Conservation (phyloP, 495 filamentous ascomycete species). For the Penicillium robsamsonii region DNA sequence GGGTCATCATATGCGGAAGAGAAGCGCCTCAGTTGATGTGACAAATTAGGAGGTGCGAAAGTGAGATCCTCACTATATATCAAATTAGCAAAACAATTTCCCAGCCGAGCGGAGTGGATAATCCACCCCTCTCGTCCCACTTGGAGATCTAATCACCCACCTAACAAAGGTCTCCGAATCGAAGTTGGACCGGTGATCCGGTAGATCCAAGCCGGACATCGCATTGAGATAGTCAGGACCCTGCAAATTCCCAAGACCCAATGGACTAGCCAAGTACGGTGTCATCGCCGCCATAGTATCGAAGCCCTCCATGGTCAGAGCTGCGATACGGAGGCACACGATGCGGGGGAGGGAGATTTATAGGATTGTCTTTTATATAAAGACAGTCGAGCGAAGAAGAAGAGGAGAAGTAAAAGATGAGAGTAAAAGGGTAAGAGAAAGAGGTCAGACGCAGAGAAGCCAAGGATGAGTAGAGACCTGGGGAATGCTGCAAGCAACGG, state of each 20-base stretch:
- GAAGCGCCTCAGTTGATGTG: constrained; percentile 40
- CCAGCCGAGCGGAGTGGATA: not conserved
- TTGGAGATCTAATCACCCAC: constrained; percentile 35
- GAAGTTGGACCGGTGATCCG: constrained; percentile 56
- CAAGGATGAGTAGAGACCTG: constrained; percentile 10
- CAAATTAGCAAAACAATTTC: not conserved
- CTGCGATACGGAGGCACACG: constrained; percentile 11
- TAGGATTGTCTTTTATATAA: not conserved
- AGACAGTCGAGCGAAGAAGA: constrained; percentile 12
- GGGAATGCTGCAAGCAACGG: constrained; percentile 13
- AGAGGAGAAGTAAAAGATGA: constrained; percentile 20
- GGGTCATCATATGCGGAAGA: constrained; percentile 64
- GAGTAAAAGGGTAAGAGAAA: constrained; percentile 14
- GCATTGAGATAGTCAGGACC: constrained; percentile 52
- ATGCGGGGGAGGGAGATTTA: not conserved
- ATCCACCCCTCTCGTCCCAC: constrained; percentile 8
- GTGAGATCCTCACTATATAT: constrained; percentile 40
- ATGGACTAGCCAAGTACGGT: constrained; percentile 55
- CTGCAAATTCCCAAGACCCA: constrained; percentile 53
- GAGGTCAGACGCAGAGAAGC: constrained; percentile 12
- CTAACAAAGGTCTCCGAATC: constrained; percentile 60
- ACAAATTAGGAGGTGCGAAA: constrained; percentile 37
- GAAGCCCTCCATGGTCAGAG: constrained; percentile 59
- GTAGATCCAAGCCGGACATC: constrained; percentile 53
- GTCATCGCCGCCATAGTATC: constrained; percentile 62